Evolutionary conservation across 495 filamentous ascomycete species (phyloP), one percentile per base, ranked within the genome.

Genomic region (Trichoderma asperelloides): DNA sequence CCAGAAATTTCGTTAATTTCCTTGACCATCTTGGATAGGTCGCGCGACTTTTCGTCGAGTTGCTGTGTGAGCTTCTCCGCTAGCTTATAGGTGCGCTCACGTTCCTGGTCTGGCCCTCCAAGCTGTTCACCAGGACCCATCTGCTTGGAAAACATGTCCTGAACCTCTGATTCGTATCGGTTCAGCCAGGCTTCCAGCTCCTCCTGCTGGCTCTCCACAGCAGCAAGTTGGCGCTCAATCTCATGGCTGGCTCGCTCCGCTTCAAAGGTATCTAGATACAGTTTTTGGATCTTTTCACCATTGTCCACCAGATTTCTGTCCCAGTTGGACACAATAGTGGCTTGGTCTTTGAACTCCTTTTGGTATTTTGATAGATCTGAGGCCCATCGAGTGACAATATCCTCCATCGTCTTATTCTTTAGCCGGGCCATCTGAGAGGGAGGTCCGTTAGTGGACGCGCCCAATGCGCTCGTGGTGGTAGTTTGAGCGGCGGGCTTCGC

Each of bases 361-460:
- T 97, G 93, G 74, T 98, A 97, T 72, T 96, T 95, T 67, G 91
- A 88, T 33, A 98, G 85, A 73, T 98, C 95, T 0, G 91, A 89
- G 0, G 95, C 95, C 96, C 96, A 99, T 21, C 91, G 86, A n/a
- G 90, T 97, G 72, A 99, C 92, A 70, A 99, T 98, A 75, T 99
- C 96, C 72, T 98, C 95, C 94, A 99, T 98, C 1, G 94, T 96
- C 80, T 96, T 98, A 74, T 96, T 96, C 80, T 96, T 96, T 25
- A 99, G 80, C 15, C 95, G 91, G 2, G 94, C 94, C 71, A 91
- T 85, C 25, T 88, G 84, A n/a, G 93, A 91, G 2, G 86, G 74
- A 8, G 91, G 92, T 0, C 92, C 93, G 49, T 85, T 78, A 25
- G 90, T 94, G 0, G 92, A 94, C n/a, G 85, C 84, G 16, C 83